Evolutionary conservation across 768 basidiomycete species (phyloP).

Genomic region (Panus rudis): DNA sequence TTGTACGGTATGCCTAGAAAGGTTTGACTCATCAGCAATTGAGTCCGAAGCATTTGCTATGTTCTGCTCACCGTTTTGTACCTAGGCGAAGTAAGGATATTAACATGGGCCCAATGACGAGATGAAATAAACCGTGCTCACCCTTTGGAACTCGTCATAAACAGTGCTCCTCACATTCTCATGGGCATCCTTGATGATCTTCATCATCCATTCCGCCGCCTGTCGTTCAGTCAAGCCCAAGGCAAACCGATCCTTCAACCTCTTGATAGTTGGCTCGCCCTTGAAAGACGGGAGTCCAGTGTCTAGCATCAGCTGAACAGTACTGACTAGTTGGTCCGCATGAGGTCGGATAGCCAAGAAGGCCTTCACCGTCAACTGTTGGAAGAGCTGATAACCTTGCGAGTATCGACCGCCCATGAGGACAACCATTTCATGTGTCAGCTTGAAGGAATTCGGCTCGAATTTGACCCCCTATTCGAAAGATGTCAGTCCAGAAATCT

Average conservation of each 20-base stretch:
- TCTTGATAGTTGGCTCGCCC: conserved; percentile 84
- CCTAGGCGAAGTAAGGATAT: conserved; percentile 21
- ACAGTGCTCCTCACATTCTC: conserved; percentile 91
- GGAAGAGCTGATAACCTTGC: conserved; percentile 91
- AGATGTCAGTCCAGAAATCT: conserved; percentile 2
- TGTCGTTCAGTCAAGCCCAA: conserved; percentile 77
- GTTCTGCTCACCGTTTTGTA: conserved; percentile 43
- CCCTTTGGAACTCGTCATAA: conserved; percentile 94
- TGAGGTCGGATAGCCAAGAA: conserved; percentile 96
- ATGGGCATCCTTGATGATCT: conserved; percentile 83
- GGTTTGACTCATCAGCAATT: no score
- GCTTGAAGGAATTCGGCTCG: conserved; percentile 95
- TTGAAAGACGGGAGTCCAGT: conserved; percentile 96
- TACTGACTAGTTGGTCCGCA: conserved; percentile 82
- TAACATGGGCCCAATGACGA: conserved; percentile 1
- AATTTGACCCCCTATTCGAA: conserved; percentile 86
- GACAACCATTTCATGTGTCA: conserved; percentile 97
- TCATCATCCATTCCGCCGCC: conserved; percentile 92
- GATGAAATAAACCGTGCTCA: no score
- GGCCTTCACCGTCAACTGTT: conserved; percentile 89
- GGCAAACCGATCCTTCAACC: conserved; percentile 83
- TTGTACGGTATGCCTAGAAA: conserved; percentile 31
- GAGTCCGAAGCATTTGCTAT: no score
- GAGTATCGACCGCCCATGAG: conserved; percentile 95
- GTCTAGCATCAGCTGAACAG: conserved; percentile 90